phyloP scores from a whole-genome alignment of 495 filamentous ascomycete genomes.

The Cercophora sp. region DNA sequence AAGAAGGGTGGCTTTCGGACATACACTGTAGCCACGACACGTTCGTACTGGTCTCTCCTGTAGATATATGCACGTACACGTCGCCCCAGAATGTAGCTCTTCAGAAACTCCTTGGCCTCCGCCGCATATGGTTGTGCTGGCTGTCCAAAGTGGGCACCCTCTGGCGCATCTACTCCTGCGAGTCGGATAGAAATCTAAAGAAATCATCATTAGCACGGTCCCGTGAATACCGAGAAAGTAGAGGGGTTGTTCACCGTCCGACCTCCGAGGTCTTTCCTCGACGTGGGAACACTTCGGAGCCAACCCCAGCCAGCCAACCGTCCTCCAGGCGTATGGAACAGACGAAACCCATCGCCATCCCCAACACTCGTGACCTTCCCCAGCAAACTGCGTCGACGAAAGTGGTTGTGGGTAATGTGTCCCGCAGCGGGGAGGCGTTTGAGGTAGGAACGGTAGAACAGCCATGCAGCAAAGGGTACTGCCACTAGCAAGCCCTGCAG shows the following conservation, averaged over 20 bases:
- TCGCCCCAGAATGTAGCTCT: conserved; percentile 63
- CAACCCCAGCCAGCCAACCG: conserved; percentile 85
- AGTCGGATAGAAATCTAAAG: conserved; percentile 74
- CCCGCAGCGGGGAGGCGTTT: conserved; percentile 73
- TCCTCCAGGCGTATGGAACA: conserved; percentile 93
- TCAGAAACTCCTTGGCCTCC: conserved; percentile 78
- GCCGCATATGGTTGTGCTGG: conserved; percentile 77
- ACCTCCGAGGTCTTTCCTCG: conserved; percentile 62
- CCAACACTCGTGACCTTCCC: conserved; percentile 90
- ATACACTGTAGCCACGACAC: conserved; percentile 81
- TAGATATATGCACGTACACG: conserved; percentile 77
- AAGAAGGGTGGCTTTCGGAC: conserved; percentile 61
- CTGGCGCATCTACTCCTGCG: conserved; percentile 90
- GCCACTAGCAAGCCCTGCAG: conserved; percentile 67
- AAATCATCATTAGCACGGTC: conserved; percentile 8
- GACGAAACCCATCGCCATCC: conserved; percentile 89
- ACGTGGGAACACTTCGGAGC: conserved; percentile 69
- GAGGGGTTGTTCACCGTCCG: conserved; percentile 59
- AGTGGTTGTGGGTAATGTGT: conserved; percentile 64
- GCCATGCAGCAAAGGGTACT: conserved; percentile 54
- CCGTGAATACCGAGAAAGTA: no score
- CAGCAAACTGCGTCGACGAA: conserved; percentile 69
- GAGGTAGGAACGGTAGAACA: conserved; percentile 69
- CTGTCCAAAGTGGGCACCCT: conserved; percentile 85
- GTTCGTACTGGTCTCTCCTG: conserved; percentile 83